Evolutionary conservation across 148 eudicot species (phyloP), one percentile per base, ranked within the genome.

Genomic region (Polygonum aviculare): DNA sequence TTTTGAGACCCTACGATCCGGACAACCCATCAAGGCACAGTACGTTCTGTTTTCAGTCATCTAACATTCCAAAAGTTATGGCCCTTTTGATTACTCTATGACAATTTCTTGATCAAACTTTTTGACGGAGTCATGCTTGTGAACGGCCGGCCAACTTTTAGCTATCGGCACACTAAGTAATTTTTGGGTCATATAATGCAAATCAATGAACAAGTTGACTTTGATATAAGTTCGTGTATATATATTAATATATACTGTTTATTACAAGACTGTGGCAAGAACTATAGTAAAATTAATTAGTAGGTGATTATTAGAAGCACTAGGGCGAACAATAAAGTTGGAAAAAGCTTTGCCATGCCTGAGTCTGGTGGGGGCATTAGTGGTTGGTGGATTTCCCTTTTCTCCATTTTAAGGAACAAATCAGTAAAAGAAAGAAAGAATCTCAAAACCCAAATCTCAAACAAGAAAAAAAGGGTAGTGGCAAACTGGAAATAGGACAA

Each of bases 391-490:
- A 18, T 15, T 22, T 18, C 1, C 63, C 8, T 57, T 57, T n/a
- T 57, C 31, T 21, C 21, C 31, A 19, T n/a, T 57, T n/a, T 19
- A n/a, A 57, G 31, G 63, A 21, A 19, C 26, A 19, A 21, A 57
- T n/a, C 31, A 18, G 2, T 4, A 21, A 50, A 50, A 50, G 18
- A 14, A 48, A 48, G 12, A 14, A 73, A 79, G 80, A 71, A 83
- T 78, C 79, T 79, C 80, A 79, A 83, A 79, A 73, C 75, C 77
- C 50, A 74, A 77, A 77, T n/a, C 38, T 16, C 12, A 7, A 45
- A 59, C 50, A 60, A 33, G 33, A 48, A 35, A 26, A 72, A 77
- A 45, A 39, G 36, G 15, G 18, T 50, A 5, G 48, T 45, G 48
- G 48, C 7, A 5, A 5, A 7, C 0, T 45, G 57, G 14, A 15